Evolutionary conservation across 2,329 filamentous ascomycete genomes (phyloP).

Genomic region (Pseudogymnoascus sp.): DNA sequence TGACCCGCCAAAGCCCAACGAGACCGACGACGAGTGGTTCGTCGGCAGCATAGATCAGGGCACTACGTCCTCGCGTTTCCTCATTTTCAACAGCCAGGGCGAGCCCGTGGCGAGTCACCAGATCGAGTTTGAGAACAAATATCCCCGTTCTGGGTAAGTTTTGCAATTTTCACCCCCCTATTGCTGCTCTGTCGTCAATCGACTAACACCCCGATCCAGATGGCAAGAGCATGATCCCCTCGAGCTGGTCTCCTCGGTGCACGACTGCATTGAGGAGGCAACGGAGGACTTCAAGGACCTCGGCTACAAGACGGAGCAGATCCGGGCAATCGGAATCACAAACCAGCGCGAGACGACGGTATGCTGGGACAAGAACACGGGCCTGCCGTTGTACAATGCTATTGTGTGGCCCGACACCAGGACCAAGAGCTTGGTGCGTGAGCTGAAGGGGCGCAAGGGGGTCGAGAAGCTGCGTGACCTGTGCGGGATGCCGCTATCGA

Average conservation of each 20-base stretch:
- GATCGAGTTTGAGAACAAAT: conserved; percentile 76
- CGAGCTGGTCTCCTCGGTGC: conserved; percentile 64
- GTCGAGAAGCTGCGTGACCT: conserved; percentile 50
- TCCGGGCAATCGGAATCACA: conserved; percentile 75
- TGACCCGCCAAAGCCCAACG: conserved; percentile 9
- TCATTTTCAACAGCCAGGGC: conserved; percentile 77
- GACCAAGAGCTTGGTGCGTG: conserved; percentile 62
- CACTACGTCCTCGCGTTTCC: conserved; percentile 80
- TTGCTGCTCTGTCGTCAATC: neutral
- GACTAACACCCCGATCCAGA: conserved; percentile 34
- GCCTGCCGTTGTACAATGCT: conserved; percentile 73
- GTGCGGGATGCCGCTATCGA: conserved; percentile 80
- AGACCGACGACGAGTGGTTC: conserved; percentile 46
- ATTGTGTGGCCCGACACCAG: conserved; percentile 88
- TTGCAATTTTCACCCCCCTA: neutral
- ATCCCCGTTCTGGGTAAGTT: conserved; percentile 74
- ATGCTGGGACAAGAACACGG: conserved; percentile 74
- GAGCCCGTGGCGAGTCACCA: conserved; percentile 76
- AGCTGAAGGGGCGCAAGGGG: too few relatives aligned
- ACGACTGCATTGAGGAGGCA: conserved; percentile 67
- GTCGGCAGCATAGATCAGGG: conserved; percentile 87
- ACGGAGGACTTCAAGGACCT: conserved; percentile 58
- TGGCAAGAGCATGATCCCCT: conserved; percentile 81
- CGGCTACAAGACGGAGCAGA: conserved; percentile 61
- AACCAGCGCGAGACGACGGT: conserved; percentile 86